These are phyloP conservation scores for Crithidia brevicula DNA, from an alignment of 208 protist species.

Conservation along the genomic window DNA sequence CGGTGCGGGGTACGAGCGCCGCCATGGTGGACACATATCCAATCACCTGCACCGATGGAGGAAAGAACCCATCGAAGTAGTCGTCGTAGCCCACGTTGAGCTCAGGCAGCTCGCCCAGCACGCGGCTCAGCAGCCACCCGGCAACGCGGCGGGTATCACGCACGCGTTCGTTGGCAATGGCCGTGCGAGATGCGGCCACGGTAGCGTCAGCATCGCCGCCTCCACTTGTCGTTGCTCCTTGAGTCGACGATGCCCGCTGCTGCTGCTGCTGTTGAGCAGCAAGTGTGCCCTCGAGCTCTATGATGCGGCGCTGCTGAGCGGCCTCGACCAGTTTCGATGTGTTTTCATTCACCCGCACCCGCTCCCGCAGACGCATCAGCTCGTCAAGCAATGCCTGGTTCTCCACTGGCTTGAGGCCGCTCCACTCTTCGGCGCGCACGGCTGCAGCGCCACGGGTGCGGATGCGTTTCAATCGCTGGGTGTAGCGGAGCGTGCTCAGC, in stretches of 20 bases:
- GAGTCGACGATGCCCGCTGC: background rate
- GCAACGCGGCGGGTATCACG: constrained; percentile 79
- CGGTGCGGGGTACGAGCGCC: constrained; percentile 61
- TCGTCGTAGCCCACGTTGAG: constrained; percentile 87
- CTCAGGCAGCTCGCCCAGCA: constrained; percentile 68
- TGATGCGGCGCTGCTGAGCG: constrained; percentile 47
- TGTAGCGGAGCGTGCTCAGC: constrained; percentile 89
- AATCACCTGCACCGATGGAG: constrained; percentile 65
- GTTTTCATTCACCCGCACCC: constrained; percentile 40
- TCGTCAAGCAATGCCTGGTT: constrained; percentile 67
- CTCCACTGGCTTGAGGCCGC: constrained; percentile 31
- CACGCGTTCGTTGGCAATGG: constrained; percentile 10
- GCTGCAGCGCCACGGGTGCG: constrained; percentile 44
- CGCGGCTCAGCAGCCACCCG: constrained; percentile 81
- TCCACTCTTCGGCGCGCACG: constrained; percentile 44
- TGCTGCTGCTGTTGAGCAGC: constrained; percentile 12
- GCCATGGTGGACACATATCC: constrained; percentile 87
- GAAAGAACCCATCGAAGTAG: constrained; percentile 83
- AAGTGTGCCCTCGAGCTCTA: constrained; percentile 45
- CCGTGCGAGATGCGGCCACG: background rate
- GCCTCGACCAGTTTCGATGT: constrained; percentile 29
- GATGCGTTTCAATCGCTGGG: constrained; percentile 81
- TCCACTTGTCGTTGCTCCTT: no score
- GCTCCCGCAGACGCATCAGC: constrained; percentile 54
- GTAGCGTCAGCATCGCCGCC: background rate